Evolutionary conservation across 192 early-diverging fungal species (phyloP), one percentile per base, ranked within the genome.

Genomic region (Rhizophagus clarus): DNA sequence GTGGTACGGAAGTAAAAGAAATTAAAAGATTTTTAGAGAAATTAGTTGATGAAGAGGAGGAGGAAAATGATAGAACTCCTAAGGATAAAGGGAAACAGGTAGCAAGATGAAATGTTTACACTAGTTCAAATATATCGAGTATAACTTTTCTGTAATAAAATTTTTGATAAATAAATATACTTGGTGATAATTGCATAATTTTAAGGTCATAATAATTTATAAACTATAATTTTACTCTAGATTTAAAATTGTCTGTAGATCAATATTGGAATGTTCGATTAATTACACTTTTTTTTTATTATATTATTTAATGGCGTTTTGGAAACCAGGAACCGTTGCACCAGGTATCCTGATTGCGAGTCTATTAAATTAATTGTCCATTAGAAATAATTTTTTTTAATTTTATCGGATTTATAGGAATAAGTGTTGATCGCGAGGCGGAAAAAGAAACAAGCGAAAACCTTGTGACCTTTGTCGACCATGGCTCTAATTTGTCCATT

Each of bases 1-100:
- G 96, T 82, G 94, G 94, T 26, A 81, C 86, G 45, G 85, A 85
- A 42, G 88, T 97, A 6, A 85, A 87, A 15, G 75, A 76, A 14
- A 94, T 85, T 3, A 84, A 84, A 26, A 69, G 86, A 14, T 83
- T 84, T 61, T 76, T 83, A 73, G 85, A 90, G 29, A 85, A 86
- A 45, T 83, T 85, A 29, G 61, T 85, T 2, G 79, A 87, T 4
- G 74, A 67, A 0, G 79, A 67, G 0, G 79, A 47, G 4, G 81
- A 83, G 49, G 49, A 56, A 56, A 56, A 17, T 17, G 49, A 17
- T 56, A 56, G 49, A 15, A 56, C 17, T 4, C 1, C 4, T 56
- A 56, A 49, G 15, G 10, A 49, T 15, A 49, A 56, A 56, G 49
- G 49, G 4, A 56, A 56, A 20, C 49, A 17, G 14, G 17, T 17